Conservation (phyloP, 2,329 filamentous ascomycete genomes). For the Venturia carpophila region DNA sequence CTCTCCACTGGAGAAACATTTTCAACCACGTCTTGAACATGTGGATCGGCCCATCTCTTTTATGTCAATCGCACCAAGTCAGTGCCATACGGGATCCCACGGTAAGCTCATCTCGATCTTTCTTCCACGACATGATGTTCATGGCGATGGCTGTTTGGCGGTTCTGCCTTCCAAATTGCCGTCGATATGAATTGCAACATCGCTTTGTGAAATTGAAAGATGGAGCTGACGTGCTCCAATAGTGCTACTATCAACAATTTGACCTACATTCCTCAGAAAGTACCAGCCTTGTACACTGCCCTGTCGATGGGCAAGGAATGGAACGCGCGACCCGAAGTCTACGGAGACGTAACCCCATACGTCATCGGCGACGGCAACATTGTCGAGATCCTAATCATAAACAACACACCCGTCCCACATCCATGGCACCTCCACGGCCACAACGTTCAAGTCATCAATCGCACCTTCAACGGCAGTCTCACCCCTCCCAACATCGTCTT, state of each 20-base stretch:
- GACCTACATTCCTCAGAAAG: constrained; percentile 65
- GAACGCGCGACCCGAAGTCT: constrained; percentile 35
- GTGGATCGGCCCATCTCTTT: constrained; percentile 45
- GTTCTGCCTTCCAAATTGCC: not conserved
- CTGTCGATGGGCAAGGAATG: constrained; percentile 50
- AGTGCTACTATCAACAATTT: constrained; percentile 64
- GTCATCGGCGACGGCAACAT: constrained; percentile 58
- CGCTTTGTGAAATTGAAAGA: not conserved
- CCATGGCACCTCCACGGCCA: constrained; percentile 73
- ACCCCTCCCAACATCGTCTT: not conserved
- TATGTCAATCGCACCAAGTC: not conserved
- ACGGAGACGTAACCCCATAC: constrained; percentile 48
- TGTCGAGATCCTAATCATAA: constrained; percentile 68
- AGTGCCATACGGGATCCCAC: constrained; percentile 8
- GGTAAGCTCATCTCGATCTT: not conserved
- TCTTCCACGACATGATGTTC: not conserved
- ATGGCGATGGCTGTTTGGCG: not conserved
- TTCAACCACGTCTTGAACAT: constrained; percentile 44
- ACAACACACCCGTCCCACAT: constrained; percentile 61
- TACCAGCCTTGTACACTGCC: constrained; percentile 71
- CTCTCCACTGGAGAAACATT: constrained; percentile 54
- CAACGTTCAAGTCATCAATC: constrained; percentile 53
- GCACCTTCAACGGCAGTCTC: constrained; percentile 26
- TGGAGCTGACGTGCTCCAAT: constrained; percentile 24
- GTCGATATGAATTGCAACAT: not conserved